Evolutionary conservation across 2,329 filamentous ascomycete genomes (phyloP).

Genomic region (Botrytis fabae): DNA sequence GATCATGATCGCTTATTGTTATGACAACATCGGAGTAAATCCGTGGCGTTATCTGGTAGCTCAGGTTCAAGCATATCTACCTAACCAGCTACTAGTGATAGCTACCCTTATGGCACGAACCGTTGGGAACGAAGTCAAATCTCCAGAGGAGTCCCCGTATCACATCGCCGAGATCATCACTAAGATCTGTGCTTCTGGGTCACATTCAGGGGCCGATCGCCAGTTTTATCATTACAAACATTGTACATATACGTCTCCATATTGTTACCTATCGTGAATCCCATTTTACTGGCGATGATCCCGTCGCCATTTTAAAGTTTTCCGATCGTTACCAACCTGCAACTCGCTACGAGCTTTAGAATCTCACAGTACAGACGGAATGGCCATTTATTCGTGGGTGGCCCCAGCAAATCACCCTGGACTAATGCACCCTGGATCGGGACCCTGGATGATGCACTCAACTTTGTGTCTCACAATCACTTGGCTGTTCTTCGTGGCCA

Average conservation of each 20-base stretch:
- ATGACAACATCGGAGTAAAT: not conserved
- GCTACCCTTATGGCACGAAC: not conserved
- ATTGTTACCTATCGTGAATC: not conserved
- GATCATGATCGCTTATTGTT: not conserved
- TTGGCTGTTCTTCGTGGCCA: slow-evolving; percentile 22
- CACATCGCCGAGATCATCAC: slow-evolving; percentile 15
- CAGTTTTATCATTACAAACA: not conserved
- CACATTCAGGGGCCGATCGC: not conserved
- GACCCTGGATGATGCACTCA: slow-evolving; percentile 15
- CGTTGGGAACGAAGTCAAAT: slow-evolving; percentile 7
- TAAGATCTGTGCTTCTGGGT: slow-evolving; percentile 11
- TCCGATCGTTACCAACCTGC: not conserved
- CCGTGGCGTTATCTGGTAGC: not conserved
- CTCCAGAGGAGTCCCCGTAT: slow-evolving; percentile 1
- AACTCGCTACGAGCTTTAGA: not conserved
- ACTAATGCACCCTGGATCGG: slow-evolving; percentile 18
- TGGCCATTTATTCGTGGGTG: not conserved
- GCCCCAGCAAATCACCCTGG: not conserved
- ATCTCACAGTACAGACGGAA: not conserved
- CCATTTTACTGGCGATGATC: not conserved
- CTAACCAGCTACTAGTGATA: slow-evolving; percentile 6
- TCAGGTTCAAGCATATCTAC: slow-evolving; percentile 11
- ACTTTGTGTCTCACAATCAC: slow-evolving; percentile 9
- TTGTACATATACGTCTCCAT: not conserved
- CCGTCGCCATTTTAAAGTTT: slow-evolving; percentile 9